Evolutionary conservation across 352 stramenopile genomes (phyloP).

Genomic region (Globisporangium alternatum): DNA sequence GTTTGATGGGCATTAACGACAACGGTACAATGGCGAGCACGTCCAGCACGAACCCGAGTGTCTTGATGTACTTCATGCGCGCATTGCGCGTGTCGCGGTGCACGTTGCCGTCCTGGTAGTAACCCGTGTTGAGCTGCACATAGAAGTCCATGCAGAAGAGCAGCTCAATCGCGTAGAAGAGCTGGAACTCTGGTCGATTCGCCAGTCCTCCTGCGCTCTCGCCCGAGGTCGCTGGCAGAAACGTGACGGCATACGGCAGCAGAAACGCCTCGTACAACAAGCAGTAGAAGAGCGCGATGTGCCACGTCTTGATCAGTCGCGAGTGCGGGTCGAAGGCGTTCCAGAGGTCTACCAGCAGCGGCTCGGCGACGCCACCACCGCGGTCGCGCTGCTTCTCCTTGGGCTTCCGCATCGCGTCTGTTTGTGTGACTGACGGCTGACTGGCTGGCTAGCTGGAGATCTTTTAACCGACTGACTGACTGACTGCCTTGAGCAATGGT

Average conservation of each 20-base stretch:
- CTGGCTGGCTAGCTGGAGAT: not conserved
- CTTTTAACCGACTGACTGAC: not conserved
- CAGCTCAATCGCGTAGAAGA: constrained; percentile 39
- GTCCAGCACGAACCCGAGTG: constrained; percentile 42
- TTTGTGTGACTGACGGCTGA: not conserved
- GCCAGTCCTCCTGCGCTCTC: not conserved
- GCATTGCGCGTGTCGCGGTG: constrained; percentile 23
- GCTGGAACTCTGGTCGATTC: constrained; percentile 5
- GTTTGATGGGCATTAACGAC: constrained; percentile 20
- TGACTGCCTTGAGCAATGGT: not conserved
- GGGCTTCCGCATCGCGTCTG: not conserved
- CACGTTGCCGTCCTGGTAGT: constrained; percentile 43
- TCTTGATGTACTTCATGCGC: constrained; percentile 49
- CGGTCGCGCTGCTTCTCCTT: not conserved
- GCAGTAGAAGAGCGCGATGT: constrained; percentile 39
- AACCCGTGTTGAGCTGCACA: constrained; percentile 54
- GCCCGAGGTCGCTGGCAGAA: constrained; percentile 1
- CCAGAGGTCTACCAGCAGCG: constrained; percentile 15
- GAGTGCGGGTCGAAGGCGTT: constrained; percentile 56
- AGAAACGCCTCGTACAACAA: constrained; percentile 50
- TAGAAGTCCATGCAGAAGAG: constrained; percentile 57
- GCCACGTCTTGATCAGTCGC: constrained; percentile 39
- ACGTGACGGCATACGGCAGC: constrained; percentile 41
- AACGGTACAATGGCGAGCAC: constrained; percentile 39
- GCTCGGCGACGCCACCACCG: not conserved